Evolutionary conservation across 2,329 filamentous ascomycete genomes (phyloP).

Genomic region (Neopestalotiopsis clavispora): DNA sequence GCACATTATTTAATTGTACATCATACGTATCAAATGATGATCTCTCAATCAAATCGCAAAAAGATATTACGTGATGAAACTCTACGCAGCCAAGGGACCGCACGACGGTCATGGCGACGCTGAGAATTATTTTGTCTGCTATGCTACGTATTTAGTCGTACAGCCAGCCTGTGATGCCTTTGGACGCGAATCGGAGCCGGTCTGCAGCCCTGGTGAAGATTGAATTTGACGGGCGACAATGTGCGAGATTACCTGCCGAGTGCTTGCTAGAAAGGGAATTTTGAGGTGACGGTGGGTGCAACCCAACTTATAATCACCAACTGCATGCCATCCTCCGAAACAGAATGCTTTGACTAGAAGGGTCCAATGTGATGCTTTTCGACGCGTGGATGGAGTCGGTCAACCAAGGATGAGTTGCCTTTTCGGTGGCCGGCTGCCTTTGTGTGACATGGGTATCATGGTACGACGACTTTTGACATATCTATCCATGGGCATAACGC

Average conservation of each 20-base stretch:
- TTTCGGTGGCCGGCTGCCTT: neutral
- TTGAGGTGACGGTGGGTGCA: neutral
- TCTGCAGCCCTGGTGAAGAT: neutral
- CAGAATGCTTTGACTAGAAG: neutral
- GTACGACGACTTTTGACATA: neutral
- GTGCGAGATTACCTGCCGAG: constrained; percentile 1
- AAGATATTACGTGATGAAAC: no score
- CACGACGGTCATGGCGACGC: no score
- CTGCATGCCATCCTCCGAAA: neutral
- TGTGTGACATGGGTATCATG: neutral
- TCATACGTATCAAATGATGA: neutral
- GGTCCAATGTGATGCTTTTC: neutral
- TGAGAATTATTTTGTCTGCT: neutral
- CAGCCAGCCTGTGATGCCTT: neutral
- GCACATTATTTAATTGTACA: neutral
- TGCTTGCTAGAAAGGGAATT: neutral
- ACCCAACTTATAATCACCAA: neutral
- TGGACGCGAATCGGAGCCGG: neutral
- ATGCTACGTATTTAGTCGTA: neutral
- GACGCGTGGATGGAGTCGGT: constrained; percentile 1
- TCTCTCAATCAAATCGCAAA: neutral
- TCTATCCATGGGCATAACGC: neutral
- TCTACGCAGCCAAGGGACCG: no score
- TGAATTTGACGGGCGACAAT: neutral
- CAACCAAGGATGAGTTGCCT: neutral